phyloP scores from a whole-genome alignment of 2,329 filamentous ascomycete genomes.

The Phialophora tarda region DNA sequence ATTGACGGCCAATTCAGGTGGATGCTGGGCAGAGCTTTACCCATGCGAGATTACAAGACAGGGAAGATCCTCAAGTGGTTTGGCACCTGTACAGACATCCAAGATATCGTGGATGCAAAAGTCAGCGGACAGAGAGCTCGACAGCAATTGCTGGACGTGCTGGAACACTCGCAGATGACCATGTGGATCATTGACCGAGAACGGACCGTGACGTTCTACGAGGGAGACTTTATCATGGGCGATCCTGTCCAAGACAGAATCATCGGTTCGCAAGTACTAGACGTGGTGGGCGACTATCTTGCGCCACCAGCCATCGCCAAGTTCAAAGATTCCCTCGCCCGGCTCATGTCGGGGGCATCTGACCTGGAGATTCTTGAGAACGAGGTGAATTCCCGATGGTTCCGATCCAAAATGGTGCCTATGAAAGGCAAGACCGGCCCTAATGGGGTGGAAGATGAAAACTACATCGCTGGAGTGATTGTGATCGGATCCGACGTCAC shows the following conservation, averaged over 20 bases:
- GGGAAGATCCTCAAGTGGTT: constrained; percentile 79
- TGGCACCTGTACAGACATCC: constrained; percentile 79
- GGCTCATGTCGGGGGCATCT: constrained; percentile 66
- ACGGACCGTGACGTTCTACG: constrained; percentile 68
- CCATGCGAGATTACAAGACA: constrained; percentile 68
- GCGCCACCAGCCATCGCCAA: background rate
- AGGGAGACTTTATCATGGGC: constrained; percentile 57
- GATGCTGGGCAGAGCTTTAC: constrained; percentile 76
- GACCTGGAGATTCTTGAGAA: constrained; percentile 69
- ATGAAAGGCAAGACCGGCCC: constrained; percentile 63
- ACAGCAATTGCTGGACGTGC: constrained; percentile 74
- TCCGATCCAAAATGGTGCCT: constrained; percentile 73
- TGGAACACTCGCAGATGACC: constrained; percentile 75
- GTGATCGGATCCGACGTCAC: constrained; percentile 82
- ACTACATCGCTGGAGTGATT: constrained; percentile 72
- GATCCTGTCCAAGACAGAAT: constrained; percentile 20
- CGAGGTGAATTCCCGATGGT: constrained; percentile 67
- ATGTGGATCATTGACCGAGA: constrained; percentile 73
- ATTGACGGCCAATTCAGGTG: constrained; percentile 75
- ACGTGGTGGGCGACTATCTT: constrained; percentile 37
- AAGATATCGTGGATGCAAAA: constrained; percentile 73
- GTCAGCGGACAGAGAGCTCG: constrained; percentile 68
- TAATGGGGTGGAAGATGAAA: constrained; percentile 57
- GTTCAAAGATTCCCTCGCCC: constrained; percentile 61
- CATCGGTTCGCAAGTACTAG: constrained; percentile 43